Base-by-base conservation (phyloP, 306 rosid species). In the Begonia masoniana region DNA sequence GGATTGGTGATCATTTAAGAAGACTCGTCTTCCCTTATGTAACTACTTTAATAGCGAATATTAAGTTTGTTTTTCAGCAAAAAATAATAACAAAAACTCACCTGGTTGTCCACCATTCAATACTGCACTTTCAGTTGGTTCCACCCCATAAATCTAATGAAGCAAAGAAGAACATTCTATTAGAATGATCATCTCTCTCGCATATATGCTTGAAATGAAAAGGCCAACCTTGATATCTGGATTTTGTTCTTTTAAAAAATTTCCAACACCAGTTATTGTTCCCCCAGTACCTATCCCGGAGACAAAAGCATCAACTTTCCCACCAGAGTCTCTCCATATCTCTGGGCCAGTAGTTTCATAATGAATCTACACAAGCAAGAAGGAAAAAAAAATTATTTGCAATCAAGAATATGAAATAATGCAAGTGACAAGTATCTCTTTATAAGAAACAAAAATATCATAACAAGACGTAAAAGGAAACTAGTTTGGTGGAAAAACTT, bases 281-380 rank as follows among this genome's bases (percentile, higher is more conserved):
- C 95, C 97, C 35, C 88, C 94, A 0, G 97, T 80, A 61, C 97
- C 95, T 53, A 89, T 69, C 62, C 87, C 94, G 7, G 94, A 67
- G 48, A 82, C 87, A 43, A 89, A 68, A 31, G 62, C 76, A 60
- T 80, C 95, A 54, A 85, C 61, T 77, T 73, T 78, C 57, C 67
- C 91, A 71, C 61, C 78, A 0, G 94, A 70, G 66, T 82, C 94
- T 78, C 73, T 80, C 97, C 97, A 85, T 61, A 82, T 80, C 79
- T 89, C 95, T 6, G 85, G 88, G 56, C 95, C 95, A 14, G 95
- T 85, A 58, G 95, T 80, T 53, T 85, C 94, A 17, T 85, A 89
- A 76, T 89, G 95, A 71, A 69, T 71, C 97, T 85, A 46, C 50
- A 62, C 26, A 47, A 54, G 6, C 51, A 48, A 12, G 41, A 19